phyloP scores from a whole-genome alignment of 2,329 filamentous ascomycete genomes.

The Exserohilum rostratum region DNA sequence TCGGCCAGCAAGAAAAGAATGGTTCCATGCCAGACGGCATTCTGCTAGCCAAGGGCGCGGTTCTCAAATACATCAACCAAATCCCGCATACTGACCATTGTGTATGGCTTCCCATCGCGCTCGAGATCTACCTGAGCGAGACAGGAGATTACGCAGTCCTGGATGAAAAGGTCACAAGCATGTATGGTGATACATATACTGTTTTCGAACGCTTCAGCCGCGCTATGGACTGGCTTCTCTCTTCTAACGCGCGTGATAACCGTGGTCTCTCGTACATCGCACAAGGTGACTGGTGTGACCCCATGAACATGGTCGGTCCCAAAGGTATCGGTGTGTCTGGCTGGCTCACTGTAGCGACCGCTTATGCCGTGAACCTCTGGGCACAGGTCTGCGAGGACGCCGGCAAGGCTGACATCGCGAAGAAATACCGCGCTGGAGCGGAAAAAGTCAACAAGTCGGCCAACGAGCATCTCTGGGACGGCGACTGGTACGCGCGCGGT shows the following conservation, averaged over 20 bases:
- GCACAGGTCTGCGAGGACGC: constrained; percentile 58
- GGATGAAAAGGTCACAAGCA: constrained; percentile 51
- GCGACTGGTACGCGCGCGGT: constrained; percentile 63
- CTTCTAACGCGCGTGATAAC: constrained; percentile 53
- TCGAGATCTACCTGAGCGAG: constrained; percentile 62
- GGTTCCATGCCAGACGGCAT: constrained; percentile 67
- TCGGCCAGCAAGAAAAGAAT: constrained; percentile 60
- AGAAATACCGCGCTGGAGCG: constrained; percentile 54
- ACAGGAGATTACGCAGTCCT: constrained; percentile 61
- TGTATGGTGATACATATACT: constrained; percentile 55
- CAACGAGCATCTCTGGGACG: constrained; percentile 62
- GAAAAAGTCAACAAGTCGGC: constrained; percentile 58
- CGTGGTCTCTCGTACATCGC: constrained; percentile 64
- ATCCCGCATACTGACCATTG: constrained; percentile 66
- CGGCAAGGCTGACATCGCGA: constrained; percentile 50
- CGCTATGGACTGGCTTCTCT: constrained; percentile 64
- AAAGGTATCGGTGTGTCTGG: constrained; percentile 64
- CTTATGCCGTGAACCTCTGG: constrained; percentile 61
- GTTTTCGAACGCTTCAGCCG: constrained; percentile 62
- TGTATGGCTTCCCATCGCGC: constrained; percentile 62
- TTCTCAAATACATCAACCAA: constrained; percentile 67
- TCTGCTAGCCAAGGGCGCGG: constrained; percentile 59
- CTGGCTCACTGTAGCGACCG: constrained; percentile 64
- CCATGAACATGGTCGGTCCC: constrained; percentile 68
- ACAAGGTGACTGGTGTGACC: constrained; percentile 66